Evolutionary conservation across 495 filamentous ascomycete genomes (phyloP).

Genomic region (Aspergillus biplanus): DNA sequence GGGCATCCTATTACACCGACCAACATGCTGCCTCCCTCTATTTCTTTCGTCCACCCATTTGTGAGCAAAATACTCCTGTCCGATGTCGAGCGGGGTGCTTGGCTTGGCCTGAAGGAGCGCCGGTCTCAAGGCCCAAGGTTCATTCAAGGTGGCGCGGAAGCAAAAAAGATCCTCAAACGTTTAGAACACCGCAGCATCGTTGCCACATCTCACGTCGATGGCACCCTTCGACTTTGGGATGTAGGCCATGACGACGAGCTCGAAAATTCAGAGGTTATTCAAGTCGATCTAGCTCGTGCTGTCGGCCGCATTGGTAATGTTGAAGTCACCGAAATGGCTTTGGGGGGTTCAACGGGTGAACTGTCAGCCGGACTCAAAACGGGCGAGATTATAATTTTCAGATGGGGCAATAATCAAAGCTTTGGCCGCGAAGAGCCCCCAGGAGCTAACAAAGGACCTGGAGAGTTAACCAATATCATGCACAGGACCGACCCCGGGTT

Average conservation of each 20-base stretch:
- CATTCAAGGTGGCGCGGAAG: constrained; percentile 74
- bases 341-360: constrained; percentile 79
- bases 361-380: constrained; percentile 77
- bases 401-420: constrained; percentile 79
- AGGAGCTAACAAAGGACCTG: constrained; percentile 54
- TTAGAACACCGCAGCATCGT: constrained; percentile 81
- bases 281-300: constrained; percentile 85
- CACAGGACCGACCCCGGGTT: constrained; percentile 77
- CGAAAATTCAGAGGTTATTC: constrained; percentile 79
- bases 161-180: constrained; percentile 65
- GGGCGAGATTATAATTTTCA: constrained; percentile 85
- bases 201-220: constrained; percentile 83
- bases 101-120: constrained; percentile 87
- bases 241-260: constrained; percentile 88
- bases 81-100: constrained; percentile 72
- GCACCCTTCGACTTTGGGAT: constrained; percentile 88
- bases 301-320: constrained; percentile 78
- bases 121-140: constrained; percentile 73
- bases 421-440: constrained; percentile 59
- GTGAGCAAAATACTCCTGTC: constrained; percentile 69
- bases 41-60: constrained; percentile 88
- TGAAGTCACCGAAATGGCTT: constrained; percentile 71
- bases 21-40: constrained; percentile 81
- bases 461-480: constrained; percentile 70
- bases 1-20: constrained; percentile 89